Conservation (phyloP, 129 eudicot genomes). For the Scalesia atractyloides region DNA sequence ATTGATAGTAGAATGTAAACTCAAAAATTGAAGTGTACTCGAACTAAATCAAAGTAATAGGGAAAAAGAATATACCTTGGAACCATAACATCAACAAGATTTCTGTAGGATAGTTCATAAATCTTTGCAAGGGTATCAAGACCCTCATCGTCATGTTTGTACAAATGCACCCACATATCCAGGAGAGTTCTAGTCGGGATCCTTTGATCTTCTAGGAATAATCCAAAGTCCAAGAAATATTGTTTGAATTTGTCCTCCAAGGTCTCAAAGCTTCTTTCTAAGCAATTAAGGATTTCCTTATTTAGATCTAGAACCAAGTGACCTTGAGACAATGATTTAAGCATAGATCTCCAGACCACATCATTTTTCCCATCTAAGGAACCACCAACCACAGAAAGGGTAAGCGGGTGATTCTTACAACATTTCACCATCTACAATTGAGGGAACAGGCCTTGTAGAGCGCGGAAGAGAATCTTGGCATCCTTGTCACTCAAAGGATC, state of each 20-base stretch:
- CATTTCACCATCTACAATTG: conserved; percentile 34
- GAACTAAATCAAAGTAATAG: not conserved
- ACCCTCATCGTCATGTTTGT: conserved; percentile 37
- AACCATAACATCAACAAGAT: conserved; percentile 28
- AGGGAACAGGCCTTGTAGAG: conserved; percentile 4
- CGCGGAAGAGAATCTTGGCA: conserved; percentile 20
- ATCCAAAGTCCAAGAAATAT: conserved; percentile 43
- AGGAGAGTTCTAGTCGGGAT: conserved; percentile 41
- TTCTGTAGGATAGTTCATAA: conserved; percentile 28
- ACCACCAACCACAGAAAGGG: conserved; percentile 45
- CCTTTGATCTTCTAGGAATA: conserved; percentile 48
- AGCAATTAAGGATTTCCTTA: conserved; percentile 7
- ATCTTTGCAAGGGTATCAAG: conserved; percentile 26
- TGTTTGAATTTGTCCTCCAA: conserved; percentile 34
- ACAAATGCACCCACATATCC: conserved; percentile 54
- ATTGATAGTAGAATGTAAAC: not conserved
- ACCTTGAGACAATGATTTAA: conserved; percentile 26
- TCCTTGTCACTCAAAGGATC: conserved; percentile 27
- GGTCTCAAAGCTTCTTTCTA: conserved; percentile 40
- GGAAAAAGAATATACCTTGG: conserved; percentile 12
- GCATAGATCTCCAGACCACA: conserved; percentile 27
- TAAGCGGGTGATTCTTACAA: conserved; percentile 46
- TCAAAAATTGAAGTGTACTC: not conserved
- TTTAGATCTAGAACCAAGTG: conserved; percentile 33
- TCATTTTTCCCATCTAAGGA: conserved; percentile 37